Percentiles rank a stretch among this genome's conserved stretches.
Conservation (phyloP, 352 stramenopile genomes). For the Phytophthora nicotianae region DNA sequence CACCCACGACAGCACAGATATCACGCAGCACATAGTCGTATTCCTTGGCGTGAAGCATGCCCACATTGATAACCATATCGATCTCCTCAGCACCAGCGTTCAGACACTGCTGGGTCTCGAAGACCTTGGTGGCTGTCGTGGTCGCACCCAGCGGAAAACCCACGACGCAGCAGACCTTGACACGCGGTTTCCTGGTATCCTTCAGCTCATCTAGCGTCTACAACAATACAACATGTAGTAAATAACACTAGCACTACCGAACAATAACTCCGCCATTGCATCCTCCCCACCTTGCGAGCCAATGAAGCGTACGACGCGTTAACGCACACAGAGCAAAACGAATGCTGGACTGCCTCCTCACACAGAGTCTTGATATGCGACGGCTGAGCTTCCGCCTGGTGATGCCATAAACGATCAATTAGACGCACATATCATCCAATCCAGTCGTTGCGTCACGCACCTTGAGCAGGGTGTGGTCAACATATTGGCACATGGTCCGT, state of each 20-base stretch:
- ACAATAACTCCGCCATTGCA: not conserved
- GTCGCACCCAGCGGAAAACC: conserved; percentile 80
- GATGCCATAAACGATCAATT: conserved; percentile 5
- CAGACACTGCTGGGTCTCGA: conserved; percentile 72
- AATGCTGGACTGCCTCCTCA: conserved; percentile 65
- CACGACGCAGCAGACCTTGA: conserved; percentile 86
- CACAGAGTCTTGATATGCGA: conserved; percentile 73
- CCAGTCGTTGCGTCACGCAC: conserved; percentile 14
- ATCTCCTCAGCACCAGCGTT: conserved; percentile 82
- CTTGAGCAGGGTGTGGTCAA: conserved; percentile 89
- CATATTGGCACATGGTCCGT: conserved; percentile 57
- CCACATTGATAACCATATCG: conserved; percentile 89
- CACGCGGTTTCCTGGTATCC: conserved; percentile 38
- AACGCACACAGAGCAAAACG: conserved; percentile 84
- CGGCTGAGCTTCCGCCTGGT: conserved; percentile 64
- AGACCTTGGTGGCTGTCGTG: conserved; percentile 65
- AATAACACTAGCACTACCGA: not conserved
- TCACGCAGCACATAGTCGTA: conserved; percentile 80
- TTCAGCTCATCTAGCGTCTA: conserved; percentile 56
- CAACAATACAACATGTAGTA: not conserved
- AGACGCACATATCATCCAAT: not conserved
- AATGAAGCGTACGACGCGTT: conserved; percentile 75
- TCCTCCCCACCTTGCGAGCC: conserved; percentile 50
- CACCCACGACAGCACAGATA: conserved; percentile 66
- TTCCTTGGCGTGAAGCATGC: conserved; percentile 61